Evolutionary conservation across 1,284 basidiomycete genomes (phyloP).

Genomic region (Cryptococcus sp.): DNA sequence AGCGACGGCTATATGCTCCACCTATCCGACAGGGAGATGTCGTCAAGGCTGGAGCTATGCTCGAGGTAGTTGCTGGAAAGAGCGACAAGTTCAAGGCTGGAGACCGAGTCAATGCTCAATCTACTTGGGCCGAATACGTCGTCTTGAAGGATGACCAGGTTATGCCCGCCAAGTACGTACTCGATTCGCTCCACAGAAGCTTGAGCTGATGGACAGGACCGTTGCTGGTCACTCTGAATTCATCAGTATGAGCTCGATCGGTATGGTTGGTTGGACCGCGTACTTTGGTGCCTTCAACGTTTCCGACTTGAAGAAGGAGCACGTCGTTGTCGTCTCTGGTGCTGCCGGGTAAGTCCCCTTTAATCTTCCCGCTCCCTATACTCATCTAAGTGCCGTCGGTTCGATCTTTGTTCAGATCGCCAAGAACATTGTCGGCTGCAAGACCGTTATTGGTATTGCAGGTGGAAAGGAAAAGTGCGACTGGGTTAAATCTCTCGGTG

Average conservation of each 20-base stretch:
- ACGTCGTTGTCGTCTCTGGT: slow-evolving; percentile 46
- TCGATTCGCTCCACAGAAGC: slow-evolving; percentile 3
- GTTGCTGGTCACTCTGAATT: slow-evolving; percentile 14
- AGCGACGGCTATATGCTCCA: slow-evolving; percentile 23
- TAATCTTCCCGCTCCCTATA: not conserved
- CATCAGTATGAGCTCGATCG: slow-evolving; percentile 31
- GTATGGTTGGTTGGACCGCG: slow-evolving; percentile 36
- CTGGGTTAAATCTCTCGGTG: slow-evolving; percentile 50
- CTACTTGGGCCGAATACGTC: slow-evolving; percentile 36
- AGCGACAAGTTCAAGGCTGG: slow-evolving; percentile 27
- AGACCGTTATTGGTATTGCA: slow-evolving; percentile 52
- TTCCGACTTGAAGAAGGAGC: slow-evolving; percentile 41
- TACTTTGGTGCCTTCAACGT: slow-evolving; percentile 43
- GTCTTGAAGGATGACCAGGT: slow-evolving; percentile 20
- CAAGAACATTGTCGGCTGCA: slow-evolving; percentile 48
- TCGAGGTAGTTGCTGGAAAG: slow-evolving; percentile 24
- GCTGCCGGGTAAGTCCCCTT: slow-evolving; percentile 32
- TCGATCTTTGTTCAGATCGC: slow-evolving; percentile 39
- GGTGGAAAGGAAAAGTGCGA: slow-evolving; percentile 52
- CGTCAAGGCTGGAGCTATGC: slow-evolving; percentile 20
- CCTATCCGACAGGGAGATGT: slow-evolving; percentile 26
- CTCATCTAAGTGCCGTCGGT: slow-evolving; percentile 30
- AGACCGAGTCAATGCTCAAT: slow-evolving; percentile 18
- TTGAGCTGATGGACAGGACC: slow-evolving; percentile 5
- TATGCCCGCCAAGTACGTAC: slow-evolving; percentile 4